Evolutionary conservation across 139 green algal species (phyloP).

Genomic region (Nannochloris sp.): DNA sequence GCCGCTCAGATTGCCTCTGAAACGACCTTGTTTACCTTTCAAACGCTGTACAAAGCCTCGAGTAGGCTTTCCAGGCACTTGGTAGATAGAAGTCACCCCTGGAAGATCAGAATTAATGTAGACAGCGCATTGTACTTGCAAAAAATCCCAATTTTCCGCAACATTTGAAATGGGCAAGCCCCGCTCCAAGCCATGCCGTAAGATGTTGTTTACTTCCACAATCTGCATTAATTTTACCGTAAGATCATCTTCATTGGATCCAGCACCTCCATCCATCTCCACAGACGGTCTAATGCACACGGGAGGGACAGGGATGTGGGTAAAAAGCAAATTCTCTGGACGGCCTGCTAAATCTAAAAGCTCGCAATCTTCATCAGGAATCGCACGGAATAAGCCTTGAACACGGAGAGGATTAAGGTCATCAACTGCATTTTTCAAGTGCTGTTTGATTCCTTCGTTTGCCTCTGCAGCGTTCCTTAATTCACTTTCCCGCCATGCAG

Average conservation of each 20-base stretch:
- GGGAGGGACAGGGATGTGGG: constrained; percentile 82
- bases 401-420: constrained; percentile 90
- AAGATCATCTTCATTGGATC: constrained; percentile 97
- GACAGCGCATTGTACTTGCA: constrained; percentile 62
- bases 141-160: constrained; percentile 80
- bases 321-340: constrained; percentile 84
- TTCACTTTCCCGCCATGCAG: constrained; percentile 25
- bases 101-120: constrained; percentile 95
- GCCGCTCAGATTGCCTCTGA: constrained; percentile 92
- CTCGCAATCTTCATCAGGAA: constrained; percentile 55
- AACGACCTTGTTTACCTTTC: constrained; percentile 98
- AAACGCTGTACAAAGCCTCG: constrained; percentile 96
- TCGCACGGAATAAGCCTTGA: constrained; percentile 66
- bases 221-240: constrained; percentile 95
- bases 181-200: constrained; percentile 61
- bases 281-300: constrained; percentile 93
- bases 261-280: constrained; percentile 86
- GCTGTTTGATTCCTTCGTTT: constrained; percentile 54
- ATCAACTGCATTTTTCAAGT: constrained; percentile 60
- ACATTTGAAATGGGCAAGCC: constrained; percentile 6
- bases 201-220: constrained; percentile 82
- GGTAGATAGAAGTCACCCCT: constrained; percentile 61
- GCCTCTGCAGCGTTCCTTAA: constrained; percentile 50
- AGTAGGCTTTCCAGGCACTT: constrained; percentile 66
- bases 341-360: constrained; percentile 53